A percentile compares a stretch with the other conserved stretches of the same genome.
These are phyloP conservation scores for Cercospora brassicicola DNA, from an alignment of 2,329 filamentous ascomycete species.

Conservation along the genomic window DNA sequence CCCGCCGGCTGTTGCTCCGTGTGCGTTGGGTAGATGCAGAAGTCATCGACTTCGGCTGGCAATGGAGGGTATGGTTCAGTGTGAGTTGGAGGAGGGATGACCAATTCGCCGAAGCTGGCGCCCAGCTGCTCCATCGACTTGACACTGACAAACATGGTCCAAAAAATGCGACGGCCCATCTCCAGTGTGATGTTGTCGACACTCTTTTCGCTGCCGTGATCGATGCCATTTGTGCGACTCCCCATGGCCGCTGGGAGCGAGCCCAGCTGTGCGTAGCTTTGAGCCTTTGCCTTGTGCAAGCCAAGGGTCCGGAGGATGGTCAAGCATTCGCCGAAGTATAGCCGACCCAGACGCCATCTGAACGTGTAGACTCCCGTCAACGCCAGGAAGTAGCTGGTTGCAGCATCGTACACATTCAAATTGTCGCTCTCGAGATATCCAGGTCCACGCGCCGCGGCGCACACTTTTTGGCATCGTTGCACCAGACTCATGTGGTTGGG, in stretches of 20 bases:
- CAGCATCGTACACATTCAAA: constrained; percentile 62
- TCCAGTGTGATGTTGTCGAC: constrained; percentile 51
- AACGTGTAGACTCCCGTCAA: constrained; percentile 67
- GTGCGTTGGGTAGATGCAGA: constrained; percentile 70
- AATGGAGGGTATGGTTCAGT: constrained; percentile 75
- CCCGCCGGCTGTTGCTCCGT: constrained; percentile 69
- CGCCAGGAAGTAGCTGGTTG: constrained; percentile 74
- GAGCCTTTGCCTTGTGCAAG: constrained; percentile 58
- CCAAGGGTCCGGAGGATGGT: constrained; percentile 68
- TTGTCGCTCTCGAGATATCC: constrained; percentile 56
- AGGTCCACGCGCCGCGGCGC: constrained; percentile 64
- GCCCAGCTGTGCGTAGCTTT: constrained; percentile 43
- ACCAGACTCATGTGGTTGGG: constrained; percentile 69
- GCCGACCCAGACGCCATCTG: constrained; percentile 64
- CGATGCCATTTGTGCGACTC: constrained; percentile 39
- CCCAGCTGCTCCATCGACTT: constrained; percentile 74
- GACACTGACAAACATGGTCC: constrained; percentile 74
- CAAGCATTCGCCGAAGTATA: constrained; percentile 72
- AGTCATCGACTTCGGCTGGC: constrained; percentile 80
- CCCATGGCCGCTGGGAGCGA: constrained; percentile 41
- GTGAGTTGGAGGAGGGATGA: constrained; percentile 73
- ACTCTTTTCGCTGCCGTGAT: constrained; percentile 40
- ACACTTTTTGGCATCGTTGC: constrained; percentile 68
- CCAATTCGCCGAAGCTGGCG: constrained; percentile 67
- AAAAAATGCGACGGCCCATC: constrained; percentile 69